Evolutionary conservation across 768 basidiomycete species (phyloP).

Genomic region (Tylopilus rubrobrunneus): DNA sequence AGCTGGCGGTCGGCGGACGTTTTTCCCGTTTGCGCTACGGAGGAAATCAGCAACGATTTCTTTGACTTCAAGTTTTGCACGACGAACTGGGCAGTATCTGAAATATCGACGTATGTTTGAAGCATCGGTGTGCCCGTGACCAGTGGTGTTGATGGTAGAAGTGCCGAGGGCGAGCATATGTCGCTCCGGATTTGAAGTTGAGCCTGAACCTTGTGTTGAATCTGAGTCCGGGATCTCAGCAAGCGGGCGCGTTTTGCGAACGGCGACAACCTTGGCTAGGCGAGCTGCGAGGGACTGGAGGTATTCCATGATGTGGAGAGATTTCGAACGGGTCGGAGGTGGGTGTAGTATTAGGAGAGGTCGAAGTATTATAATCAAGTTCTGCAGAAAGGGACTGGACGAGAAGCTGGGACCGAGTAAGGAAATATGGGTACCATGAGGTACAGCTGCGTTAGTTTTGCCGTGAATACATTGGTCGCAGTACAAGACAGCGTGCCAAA

Average conservation of each 20-base stretch:
- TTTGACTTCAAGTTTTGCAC: not conserved
- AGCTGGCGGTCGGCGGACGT: not conserved
- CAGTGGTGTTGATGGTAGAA: not conserved
- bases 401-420: not conserved
- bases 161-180: constrained; percentile 10
- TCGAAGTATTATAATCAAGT: not conserved
- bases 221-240: constrained; percentile 9
- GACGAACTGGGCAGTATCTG: constrained; percentile 12
- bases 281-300: constrained; percentile 15
- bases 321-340: not conserved
- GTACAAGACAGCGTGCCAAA: not conserved
- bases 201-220: constrained; percentile 12
- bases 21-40: constrained; percentile 21
- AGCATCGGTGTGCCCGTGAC: not conserved
- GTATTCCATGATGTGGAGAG: constrained; percentile 16
- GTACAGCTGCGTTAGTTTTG: constrained; percentile 18
- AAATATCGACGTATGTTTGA: constrained; percentile 5
- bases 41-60: not conserved
- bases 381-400: not conserved
- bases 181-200: constrained; percentile 4
- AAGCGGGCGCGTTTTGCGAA: constrained; percentile 15
- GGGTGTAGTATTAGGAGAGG: not conserved
- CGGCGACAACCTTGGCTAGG: constrained; percentile 22
- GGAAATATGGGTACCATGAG: constrained; percentile 12
- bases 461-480: constrained; percentile 18